Conservation (phyloP, 257 asterid species). For the Fraxinus excelsior region DNA sequence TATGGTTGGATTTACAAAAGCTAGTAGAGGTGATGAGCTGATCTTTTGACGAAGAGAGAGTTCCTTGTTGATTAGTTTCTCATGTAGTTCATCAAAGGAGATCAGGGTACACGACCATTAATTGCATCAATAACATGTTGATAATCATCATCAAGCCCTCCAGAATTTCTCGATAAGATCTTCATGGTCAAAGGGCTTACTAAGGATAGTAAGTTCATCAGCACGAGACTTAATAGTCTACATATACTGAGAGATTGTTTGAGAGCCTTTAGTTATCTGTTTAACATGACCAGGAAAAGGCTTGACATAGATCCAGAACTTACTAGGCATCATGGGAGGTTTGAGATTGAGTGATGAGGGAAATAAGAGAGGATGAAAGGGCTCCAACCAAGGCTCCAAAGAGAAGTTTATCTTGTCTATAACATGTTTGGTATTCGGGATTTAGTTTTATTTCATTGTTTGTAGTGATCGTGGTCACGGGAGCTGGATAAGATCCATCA, state of each 20-base stretch:
- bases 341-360: too few relatives aligned
- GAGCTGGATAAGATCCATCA: not conserved
- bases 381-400: slow-evolving; percentile 9
- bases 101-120: not conserved
- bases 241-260: not conserved
- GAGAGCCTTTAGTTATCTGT: slow-evolving; percentile 9
- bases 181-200: slow-evolving; percentile 12
- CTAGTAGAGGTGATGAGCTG: not conserved
- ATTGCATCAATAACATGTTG: slow-evolving; percentile 8
- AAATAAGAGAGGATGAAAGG: not conserved
- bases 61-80: slow-evolving; percentile 8
- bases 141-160: not conserved
- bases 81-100: slow-evolving; percentile 17
- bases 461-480: not conserved
- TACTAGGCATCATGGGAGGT: too few relatives aligned
- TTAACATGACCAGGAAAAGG: slow-evolving; percentile 10
- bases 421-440: not conserved
- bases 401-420: slow-evolving; percentile 4
- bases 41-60: not conserved
- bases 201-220: slow-evolving; percentile 9
- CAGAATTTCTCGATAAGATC: not conserved
- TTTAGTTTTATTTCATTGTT: not conserved
- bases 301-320: too few relatives aligned
- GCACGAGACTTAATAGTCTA: not conserved
- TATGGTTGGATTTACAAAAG: not conserved